Evolutionary conservation across 1,284 basidiomycete genomes (phyloP).

Genomic region (Garcileccinum viscosum): DNA sequence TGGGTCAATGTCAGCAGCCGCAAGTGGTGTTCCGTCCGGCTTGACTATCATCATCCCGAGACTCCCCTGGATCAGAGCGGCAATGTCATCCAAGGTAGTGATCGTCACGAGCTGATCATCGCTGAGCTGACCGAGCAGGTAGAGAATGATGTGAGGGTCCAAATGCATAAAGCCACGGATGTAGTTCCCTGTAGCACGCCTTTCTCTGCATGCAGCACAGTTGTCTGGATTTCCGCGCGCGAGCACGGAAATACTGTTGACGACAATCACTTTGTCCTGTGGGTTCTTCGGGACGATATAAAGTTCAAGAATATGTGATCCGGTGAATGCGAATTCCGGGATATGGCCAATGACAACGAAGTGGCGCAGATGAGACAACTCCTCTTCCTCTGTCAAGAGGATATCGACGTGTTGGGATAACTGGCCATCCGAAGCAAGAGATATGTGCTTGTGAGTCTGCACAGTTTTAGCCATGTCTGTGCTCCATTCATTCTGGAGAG

Average conservation of each 20-base stretch:
- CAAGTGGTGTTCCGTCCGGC: conserved; percentile 22
- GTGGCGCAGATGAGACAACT: conserved; percentile 4
- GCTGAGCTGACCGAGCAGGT: conserved; percentile 10
- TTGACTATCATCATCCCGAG: conserved; percentile 20
- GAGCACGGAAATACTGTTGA: conserved; percentile 24
- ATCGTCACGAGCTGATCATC: neutral
- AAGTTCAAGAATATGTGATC: conserved; percentile 28
- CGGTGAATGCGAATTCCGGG: conserved; percentile 26
- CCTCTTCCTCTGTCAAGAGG: conserved; percentile 10
- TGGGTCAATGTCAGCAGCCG: conserved; percentile 4
- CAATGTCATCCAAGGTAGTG: conserved; percentile 7
- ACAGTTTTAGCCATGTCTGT: neutral
- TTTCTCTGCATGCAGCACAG: conserved; percentile 18
- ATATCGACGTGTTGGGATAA: conserved; percentile 6
- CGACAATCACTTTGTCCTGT: neutral
- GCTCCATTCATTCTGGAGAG: conserved; percentile 13
- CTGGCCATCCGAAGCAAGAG: neutral
- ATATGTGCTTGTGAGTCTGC: neutral
- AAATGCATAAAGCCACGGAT: conserved; percentile 23
- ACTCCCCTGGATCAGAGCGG: conserved; percentile 9
- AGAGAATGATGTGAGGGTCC: conserved; percentile 23
- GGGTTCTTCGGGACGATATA: conserved; percentile 9
- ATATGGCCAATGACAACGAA: conserved; percentile 12
- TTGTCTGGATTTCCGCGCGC: conserved; percentile 12
- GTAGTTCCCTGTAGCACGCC: conserved; percentile 14